These are phyloP conservation scores for Bothriochloa decipiens DNA, from an alignment of 176 grass and related monocot genomes.

Conservation along the genomic window DNA sequence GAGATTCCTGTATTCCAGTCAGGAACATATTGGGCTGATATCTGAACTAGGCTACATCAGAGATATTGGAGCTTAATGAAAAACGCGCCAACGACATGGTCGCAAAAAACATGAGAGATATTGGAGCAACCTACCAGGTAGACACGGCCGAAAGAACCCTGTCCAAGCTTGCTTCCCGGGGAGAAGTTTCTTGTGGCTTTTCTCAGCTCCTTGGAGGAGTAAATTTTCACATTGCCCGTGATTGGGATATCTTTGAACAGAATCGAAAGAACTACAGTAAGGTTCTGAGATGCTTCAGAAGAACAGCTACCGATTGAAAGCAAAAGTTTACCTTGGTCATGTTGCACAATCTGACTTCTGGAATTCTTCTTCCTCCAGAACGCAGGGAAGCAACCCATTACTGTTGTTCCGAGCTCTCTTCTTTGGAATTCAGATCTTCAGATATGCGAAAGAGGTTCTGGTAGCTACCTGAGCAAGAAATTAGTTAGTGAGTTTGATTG, in stretches of 20 bases:
- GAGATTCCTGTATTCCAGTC: not conserved
- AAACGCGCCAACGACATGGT: too few relatives aligned
- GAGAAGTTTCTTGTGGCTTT: conserved; percentile 76
- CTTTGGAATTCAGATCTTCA: conserved; percentile 20
- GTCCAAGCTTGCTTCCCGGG: conserved; percentile 66
- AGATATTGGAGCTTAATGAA: too few relatives aligned
- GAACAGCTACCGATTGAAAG: conserved; percentile 14
- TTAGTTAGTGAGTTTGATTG: not conserved
- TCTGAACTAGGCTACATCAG: not conserved
- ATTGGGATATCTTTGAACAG: conserved; percentile 40
- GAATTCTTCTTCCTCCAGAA: conserved; percentile 48
- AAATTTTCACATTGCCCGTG: conserved; percentile 64
- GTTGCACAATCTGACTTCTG: conserved; percentile 43
- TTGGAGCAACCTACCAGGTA: conserved; percentile 58
- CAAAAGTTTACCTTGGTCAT: conserved; percentile 49
- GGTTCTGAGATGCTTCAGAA: conserved; percentile 13
- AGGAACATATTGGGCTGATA: conserved; percentile 12
- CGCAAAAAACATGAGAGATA: too few relatives aligned
- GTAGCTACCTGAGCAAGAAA: conserved; percentile 27
- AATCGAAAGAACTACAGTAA: conserved; percentile 19
- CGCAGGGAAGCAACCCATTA: conserved; percentile 56
- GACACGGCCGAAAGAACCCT: conserved; percentile 87
- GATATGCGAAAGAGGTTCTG: not conserved
- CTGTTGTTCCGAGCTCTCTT: not conserved
- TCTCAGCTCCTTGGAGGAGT: conserved; percentile 69